Evolutionary conservation across 2,329 filamentous ascomycete species (phyloP), one percentile per base, ranked within the genome.

Genomic region (Zasmidium citrigriseum): DNA sequence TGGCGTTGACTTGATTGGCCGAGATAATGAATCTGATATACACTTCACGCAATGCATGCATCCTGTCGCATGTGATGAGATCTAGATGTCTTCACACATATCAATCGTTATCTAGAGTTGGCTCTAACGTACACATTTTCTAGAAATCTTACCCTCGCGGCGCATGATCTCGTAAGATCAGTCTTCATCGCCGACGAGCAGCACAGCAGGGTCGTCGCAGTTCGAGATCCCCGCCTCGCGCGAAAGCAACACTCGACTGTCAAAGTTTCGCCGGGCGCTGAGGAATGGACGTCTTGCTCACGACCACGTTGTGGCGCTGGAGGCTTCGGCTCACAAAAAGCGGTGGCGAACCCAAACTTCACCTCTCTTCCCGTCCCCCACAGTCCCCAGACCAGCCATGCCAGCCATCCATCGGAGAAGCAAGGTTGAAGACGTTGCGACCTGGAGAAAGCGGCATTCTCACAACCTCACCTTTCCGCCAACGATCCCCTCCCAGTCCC

Each of bases 401-500:
- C n/a, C n/a, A n/a, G n/a, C n/a, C n/a, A n/a, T n/a, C n/a, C n/a
- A n/a, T n/a, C n/a, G n/a, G n/a, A n/a, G n/a, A n/a, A n/a, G n/a
- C n/a, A n/a, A n/a, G n/a, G n/a, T n/a, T n/a, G n/a, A n/a, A n/a
- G n/a, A n/a, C n/a, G n/a, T n/a, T n/a, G n/a, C n/a, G n/a, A n/a
- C n/a, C n/a, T n/a, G n/a, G n/a, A n/a, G n/a, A n/a, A n/a, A n/a
- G n/a, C n/a, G n/a, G n/a, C 20, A 20, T 27, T 46, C 21, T 64
- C 57, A 66, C 49, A 64, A 53, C 22, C 57, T 56, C 48, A 63
- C 62, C 27, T 57, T 64, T 5, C 62, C 62, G 16, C 45, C 60
- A 10, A 57, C 56, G 14, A 66, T 47, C 10, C 38, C 56, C 18
- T 58, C 2, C 85, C 86, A 89, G 64, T 90, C 84, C 23, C 75